Conservation (phyloP, 78 protist species). For the Pigoraptor vietnamica region DNA sequence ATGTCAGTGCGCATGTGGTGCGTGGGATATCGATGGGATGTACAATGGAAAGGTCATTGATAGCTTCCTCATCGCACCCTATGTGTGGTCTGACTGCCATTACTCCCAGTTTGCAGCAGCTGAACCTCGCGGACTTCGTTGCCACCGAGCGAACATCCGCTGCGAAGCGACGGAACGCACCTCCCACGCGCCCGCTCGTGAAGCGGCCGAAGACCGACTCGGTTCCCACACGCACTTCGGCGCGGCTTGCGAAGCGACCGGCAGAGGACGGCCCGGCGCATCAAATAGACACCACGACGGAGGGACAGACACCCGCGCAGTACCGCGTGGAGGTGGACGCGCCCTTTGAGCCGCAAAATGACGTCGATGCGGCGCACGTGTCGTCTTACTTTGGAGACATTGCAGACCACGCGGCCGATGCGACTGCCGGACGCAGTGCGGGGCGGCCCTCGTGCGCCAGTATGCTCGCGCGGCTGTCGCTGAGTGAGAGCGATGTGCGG, state of each 20-base stretch:
- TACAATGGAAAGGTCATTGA: too few species aligned
- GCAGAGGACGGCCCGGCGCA: background rate
- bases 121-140: too few species aligned
- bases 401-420: background rate
- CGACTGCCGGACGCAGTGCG: too few species aligned
- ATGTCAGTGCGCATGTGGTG: too few species aligned
- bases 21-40: too few species aligned
- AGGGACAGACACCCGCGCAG: too few species aligned
- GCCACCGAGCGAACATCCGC: background rate
- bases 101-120: too few species aligned
- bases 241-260: background rate
- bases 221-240: background rate
- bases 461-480: background rate
- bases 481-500: background rate
- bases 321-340: too few species aligned
- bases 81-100: too few species aligned
- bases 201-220: background rate
- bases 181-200: background rate
- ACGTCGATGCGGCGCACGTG: background rate
- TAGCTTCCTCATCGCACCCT: too few species aligned
- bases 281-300: background rate
- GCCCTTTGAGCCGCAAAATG: background rate
- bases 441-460: too few species aligned
- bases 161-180: background rate
- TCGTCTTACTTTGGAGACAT: background rate